Evolutionary conservation across 331 rosid species (phyloP), one percentile per base, ranked within the genome.

Genomic region (Erythrophleum ivorense): DNA sequence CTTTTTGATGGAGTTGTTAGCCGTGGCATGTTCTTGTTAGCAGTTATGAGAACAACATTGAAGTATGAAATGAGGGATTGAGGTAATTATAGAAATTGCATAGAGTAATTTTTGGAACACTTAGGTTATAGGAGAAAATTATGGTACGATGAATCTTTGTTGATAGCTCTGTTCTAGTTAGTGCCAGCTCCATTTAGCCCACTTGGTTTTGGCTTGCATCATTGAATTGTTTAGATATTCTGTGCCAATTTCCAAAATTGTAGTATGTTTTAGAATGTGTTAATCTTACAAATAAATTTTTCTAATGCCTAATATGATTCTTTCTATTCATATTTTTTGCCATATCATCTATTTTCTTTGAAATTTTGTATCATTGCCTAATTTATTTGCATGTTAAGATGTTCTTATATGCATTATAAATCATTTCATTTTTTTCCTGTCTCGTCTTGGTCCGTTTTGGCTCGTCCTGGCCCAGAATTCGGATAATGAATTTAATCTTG

Each of bases 251-350:
- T 69, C 43, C 78, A 48, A 53, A 24, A 3, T 34, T 71, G 12
- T 76, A 65, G 64, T 46, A 43, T 43, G 53, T 54, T 71, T 76
- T 21, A 53, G 60, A 46, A 31, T 33, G 77, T 29, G 71, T 73
- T 57, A 48, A 52, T 14, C 21, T 68, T 41, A 49, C 13, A 38
- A 66, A 34, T 60, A 12, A 67, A 52, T 36, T 19, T 76, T 70
- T 53, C 72, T 74, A 19, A 40, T 58, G 50, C 19, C 55, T 34
- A 8, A 21, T 43, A 33, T 41, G 18, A 24, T 77, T 53, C 71
- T 58, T 66, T 59, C n/a, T 67, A 19, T 67, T 81, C 53, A 48
- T 33, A 50, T 76, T 16, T 53, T 63, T 6, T 64, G 14, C 45
- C 31, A 16, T 66, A 43, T 31, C n/a, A 40, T 73, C 50, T 57